These are phyloP conservation scores for Ceratobasidium sp. DNA, from an alignment of 1,284 basidiomycete genomes.

Conservation along the genomic window DNA sequence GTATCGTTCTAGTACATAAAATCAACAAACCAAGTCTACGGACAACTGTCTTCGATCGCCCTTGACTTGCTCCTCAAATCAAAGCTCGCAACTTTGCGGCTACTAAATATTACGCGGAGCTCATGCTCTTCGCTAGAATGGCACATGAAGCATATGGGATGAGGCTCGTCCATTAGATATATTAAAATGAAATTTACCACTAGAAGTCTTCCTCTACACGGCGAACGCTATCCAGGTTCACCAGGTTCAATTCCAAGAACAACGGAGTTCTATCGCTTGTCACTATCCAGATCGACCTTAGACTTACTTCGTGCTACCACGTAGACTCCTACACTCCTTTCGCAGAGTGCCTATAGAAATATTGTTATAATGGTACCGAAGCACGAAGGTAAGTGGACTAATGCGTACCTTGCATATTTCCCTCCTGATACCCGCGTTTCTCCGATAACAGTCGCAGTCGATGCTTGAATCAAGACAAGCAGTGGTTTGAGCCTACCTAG, in stretches of 20 bases:
- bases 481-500: conserved; percentile 19
- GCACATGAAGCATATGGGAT: not conserved
- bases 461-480: conserved; percentile 45
- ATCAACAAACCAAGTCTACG: too few relatives aligned
- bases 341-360: conserved; percentile 60
- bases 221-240: conserved; percentile 68
- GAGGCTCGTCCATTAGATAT: not conserved
- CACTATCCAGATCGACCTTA: conserved; percentile 60
- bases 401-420: conserved; percentile 46
- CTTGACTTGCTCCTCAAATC: too few relatives aligned
- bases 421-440: conserved; percentile 49
- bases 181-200: conserved; percentile 57
- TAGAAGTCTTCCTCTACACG: conserved; percentile 65
- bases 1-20: too few relatives aligned
- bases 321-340: conserved; percentile 74
- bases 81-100: too few relatives aligned
- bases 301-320: conserved; percentile 67
- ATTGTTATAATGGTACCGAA: not conserved
- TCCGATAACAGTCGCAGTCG: conserved; percentile 49
- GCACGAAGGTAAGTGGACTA: not conserved
- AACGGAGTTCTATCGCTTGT: conserved; percentile 62
- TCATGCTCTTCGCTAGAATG: conserved; percentile 61
- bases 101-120: conserved; percentile 68
- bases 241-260: conserved; percentile 71
- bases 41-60: too few relatives aligned